Base-by-base conservation (phyloP, 768 basidiomycete genomes). In the Hemileccinum rubropunctum region DNA sequence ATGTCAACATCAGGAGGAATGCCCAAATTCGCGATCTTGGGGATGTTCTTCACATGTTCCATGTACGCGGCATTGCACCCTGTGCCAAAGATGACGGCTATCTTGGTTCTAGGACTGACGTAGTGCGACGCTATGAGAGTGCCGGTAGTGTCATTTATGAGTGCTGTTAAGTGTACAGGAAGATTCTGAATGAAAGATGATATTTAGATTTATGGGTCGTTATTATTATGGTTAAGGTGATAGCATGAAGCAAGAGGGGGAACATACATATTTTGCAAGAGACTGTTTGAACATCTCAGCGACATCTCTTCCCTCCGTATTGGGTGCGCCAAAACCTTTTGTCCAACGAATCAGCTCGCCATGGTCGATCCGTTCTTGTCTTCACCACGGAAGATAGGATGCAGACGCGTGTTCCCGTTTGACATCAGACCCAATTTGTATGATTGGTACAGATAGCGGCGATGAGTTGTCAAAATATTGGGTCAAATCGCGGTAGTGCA, bases 1-100 rank as follows among this genome's bases (percentile, higher is more conserved):
- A 99, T 97, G 46, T 87, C 76, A 23, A 74, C 78, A 13, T 74
- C 69, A 3, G 69, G 73, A 33, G 84, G 81, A 55, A 95, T 76
- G 1, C 84, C 85, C n/a, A 94, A 69, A 45, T 82, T 57, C 42
- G 79, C 76, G 54, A 98, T 82, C 76, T 99, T 99, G 35, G 88
- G 81, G 42, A 98, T 94, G 59, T 86, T 82, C 36, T 75, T 78
- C 14, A 92, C 81, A 50, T 84, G 82, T 66, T 99, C 95, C 91
- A 97, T 95, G 64, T 98, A 98, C 6, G 95, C 95, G 0, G 95
- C 95, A 66, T 98, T 98, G 66, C 95, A 98, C 0, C 97, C 97
- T 7, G 97, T 99, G 34, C 97, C 97, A 61, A 98, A 95, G 61
- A 99, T 98, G 62, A 89, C 87, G 1, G 92, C 97, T 59, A 98